These are phyloP conservation scores for Rhipidocladum racemiflorum DNA, from an alignment of 176 grass and related monocot genomes.

Conservation along the genomic window DNA sequence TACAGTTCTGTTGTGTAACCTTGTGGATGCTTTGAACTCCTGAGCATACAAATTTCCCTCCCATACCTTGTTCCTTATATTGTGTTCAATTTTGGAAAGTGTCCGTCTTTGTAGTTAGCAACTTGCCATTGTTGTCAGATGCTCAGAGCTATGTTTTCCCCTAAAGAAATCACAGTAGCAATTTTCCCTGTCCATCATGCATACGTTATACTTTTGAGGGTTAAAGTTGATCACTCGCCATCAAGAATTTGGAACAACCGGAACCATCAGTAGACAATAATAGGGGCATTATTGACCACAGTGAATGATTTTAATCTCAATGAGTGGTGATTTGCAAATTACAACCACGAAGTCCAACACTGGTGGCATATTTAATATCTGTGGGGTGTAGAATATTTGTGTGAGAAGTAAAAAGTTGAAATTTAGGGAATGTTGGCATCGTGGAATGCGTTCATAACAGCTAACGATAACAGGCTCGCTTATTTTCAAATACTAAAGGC, in stretches of 20 bases:
- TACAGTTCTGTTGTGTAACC: not conserved
- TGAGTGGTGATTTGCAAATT: not conserved
- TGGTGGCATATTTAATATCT: not conserved
- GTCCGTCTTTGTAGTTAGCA: not conserved
- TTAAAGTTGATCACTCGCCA: not conserved
- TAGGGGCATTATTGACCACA: not conserved
- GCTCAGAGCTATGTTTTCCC: not conserved
- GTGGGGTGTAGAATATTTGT: not conserved
- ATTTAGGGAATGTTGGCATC: not conserved
- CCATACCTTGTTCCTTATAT: not conserved
- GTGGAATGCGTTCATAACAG: not conserved
- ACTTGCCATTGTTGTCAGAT: not conserved
- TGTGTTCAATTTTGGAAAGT: constrained; percentile 4
- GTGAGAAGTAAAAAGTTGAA: not conserved
- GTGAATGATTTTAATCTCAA: not conserved
- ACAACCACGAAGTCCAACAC: not conserved
- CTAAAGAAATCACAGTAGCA: not conserved
- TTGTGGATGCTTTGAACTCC: not conserved
- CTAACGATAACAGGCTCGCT: not conserved
- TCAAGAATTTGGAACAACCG: not conserved
- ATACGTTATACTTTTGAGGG: not conserved
- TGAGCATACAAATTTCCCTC: not conserved
- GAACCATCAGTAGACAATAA: not conserved
- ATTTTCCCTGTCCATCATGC: not conserved
- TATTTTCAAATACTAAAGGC: not conserved